Percentiles rank a stretch among this genome's conserved stretches.
Conservation (phyloP, 352 stramenopile genomes). For the Globisporangium viniferum region DNA sequence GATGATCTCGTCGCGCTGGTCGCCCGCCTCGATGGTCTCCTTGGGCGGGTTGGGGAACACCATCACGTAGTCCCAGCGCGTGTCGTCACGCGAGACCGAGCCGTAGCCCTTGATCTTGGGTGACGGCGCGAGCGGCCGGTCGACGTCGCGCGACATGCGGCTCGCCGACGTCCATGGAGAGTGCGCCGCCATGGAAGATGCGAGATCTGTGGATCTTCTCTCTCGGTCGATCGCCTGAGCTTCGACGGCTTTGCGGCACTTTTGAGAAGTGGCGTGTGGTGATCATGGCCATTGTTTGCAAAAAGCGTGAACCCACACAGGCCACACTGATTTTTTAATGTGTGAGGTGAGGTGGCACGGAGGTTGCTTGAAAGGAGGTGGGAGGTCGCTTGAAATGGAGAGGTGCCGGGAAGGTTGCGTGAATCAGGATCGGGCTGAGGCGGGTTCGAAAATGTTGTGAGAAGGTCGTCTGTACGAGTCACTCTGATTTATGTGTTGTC, state of each 20-base stretch:
- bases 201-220: not conserved
- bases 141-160: slow-evolving; percentile 21
- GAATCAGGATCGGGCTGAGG: slow-evolving; percentile 10
- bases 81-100: slow-evolving; percentile 33
- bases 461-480: slow-evolving; percentile 1
- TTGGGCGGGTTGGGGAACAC: slow-evolving; percentile 77
- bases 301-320: not conserved
- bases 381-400: not conserved
- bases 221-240: not conserved
- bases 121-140: slow-evolving; percentile 24
- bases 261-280: slow-evolving; percentile 6
- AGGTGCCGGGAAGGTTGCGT: slow-evolving; percentile 12
- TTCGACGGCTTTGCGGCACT: not conserved
- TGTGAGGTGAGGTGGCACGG: slow-evolving; percentile 7
- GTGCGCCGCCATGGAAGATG: slow-evolving; percentile 4
- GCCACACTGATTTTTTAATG: slow-evolving; percentile 2
- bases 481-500: not conserved
- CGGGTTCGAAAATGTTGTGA: not conserved
- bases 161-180: slow-evolving; percentile 21
- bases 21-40: slow-evolving; percentile 50
- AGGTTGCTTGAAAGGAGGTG: slow-evolving; percentile 4
- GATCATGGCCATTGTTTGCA: not conserved
- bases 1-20: slow-evolving; percentile 79
- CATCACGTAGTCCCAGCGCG: slow-evolving; percentile 83
- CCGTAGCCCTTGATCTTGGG: slow-evolving; percentile 43